Base-by-base conservation (phyloP, 805 yeast species). In the Nakazawaea anatomiae region DNA sequence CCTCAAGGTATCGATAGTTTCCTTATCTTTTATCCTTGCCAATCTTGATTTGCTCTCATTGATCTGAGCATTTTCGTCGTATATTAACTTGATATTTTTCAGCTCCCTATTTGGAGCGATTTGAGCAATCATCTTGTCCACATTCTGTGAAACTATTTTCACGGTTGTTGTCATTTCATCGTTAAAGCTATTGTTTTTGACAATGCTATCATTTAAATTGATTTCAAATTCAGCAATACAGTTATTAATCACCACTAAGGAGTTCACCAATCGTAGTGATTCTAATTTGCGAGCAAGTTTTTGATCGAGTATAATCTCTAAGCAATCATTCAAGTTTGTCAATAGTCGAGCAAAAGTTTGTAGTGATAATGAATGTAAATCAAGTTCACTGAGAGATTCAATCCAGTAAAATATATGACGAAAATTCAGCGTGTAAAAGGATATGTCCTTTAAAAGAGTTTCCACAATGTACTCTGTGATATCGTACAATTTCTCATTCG, bases 91-190 rank as follows among this genome's bases (percentile, higher is more conserved):
- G 11, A 9, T 32, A 11, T 4, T 39, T 39, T n/a, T 39, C 25
- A 39, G 14, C 9, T 12, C 41, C 12, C 25, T 14, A 39, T 12
- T 39, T 39, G 29, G 32, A 27, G 31, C 39, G 64, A 46, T 55
- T 14, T 31, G 14, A 40, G 27, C 10, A 9, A 18, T 29, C 7
- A 25, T 28, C 9, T 29, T 45, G 12, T 44, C 36, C 50, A 40
- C 36, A 32, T 51, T 43, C 36, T 12, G 28, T 18, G 32, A 40
- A 30, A 48, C 47, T 42, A 45, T 50, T 48, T 53, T 42, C 38
- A 35, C 40, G 46, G 14, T 39, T n/a, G 14, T 12, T 4, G 25
- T 14, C 27, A 39, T 39, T 39, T 39, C 41, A 39, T 6, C 25
- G 14, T 39, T 14, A 18, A 39, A 39, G 14, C 41, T 39, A 9